Conservation (phyloP, 306 rosid genomes). For the Gillenia trifoliata region DNA sequence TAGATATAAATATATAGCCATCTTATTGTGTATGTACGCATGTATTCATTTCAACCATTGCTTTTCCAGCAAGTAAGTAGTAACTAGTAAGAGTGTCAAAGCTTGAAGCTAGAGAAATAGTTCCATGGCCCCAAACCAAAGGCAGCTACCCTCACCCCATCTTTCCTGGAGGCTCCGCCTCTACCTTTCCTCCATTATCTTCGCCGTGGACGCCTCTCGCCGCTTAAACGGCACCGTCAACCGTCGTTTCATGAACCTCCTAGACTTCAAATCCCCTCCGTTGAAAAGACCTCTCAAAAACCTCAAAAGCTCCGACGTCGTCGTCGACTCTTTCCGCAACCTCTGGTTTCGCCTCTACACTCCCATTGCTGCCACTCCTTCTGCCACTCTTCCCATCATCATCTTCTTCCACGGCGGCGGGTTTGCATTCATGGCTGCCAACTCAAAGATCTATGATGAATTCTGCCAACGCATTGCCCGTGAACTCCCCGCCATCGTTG, state of each 20-base stretch:
- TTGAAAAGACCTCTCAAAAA: slow-evolving; percentile 13
- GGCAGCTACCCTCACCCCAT: background rate
- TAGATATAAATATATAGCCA: too few relatives aligned
- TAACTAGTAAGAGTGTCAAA: too few relatives aligned
- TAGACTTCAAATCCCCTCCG: slow-evolving; percentile 38
- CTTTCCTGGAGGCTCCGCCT: slow-evolving; percentile 50
- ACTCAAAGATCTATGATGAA: slow-evolving; percentile 9
- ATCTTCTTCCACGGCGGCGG: slow-evolving; percentile 30
- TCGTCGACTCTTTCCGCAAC: slow-evolving; percentile 30
- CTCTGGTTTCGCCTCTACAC: slow-evolving; percentile 52
- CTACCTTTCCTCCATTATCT: background rate
- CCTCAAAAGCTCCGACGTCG: slow-evolving; percentile 33
- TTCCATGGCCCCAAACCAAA: background rate
- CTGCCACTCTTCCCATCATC: slow-evolving; percentile 1
- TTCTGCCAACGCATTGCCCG: slow-evolving; percentile 13
- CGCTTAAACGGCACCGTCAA: slow-evolving; percentile 48
- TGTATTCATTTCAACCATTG: too few relatives aligned
- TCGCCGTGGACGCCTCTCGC: slow-evolving; percentile 9
- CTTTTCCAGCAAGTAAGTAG: too few relatives aligned
- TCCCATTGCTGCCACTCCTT: background rate
- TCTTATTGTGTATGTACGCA: too few relatives aligned
- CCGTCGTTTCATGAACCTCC: slow-evolving; percentile 40
- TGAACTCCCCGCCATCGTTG: slow-evolving; percentile 9
- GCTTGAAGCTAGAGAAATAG: too few relatives aligned
- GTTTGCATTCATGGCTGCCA: slow-evolving; percentile 3